A percentile compares a stretch with the other conserved stretches of the same genome.
Conservation (phyloP, 2,329 filamentous ascomycete genomes). For the Aspergillus japonicus region DNA sequence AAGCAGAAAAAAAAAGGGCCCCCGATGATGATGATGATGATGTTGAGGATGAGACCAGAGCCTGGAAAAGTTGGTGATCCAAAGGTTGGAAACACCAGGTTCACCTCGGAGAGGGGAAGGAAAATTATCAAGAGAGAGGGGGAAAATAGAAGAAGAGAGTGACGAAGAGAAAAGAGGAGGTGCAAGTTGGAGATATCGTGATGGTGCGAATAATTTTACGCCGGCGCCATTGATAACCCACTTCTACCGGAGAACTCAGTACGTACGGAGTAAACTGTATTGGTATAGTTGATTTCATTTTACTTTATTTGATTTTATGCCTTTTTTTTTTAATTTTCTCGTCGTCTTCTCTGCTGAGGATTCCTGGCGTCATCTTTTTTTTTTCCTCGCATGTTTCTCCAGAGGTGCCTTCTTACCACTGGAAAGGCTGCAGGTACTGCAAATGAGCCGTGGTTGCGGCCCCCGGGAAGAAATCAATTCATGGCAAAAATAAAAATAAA, state of each 20-base stretch:
- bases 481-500: not conserved
- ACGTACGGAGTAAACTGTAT: conserved; percentile 1
- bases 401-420: not conserved
- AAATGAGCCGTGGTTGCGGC: not conserved
- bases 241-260: not conserved
- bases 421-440: not conserved
- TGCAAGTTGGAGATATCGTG: conserved; percentile 19
- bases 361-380: not conserved
- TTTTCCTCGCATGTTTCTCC: not conserved
- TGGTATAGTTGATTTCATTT: not conserved
- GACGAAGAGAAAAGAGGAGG: conserved; percentile 10
- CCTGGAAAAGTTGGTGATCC: not conserved
- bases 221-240: conserved; percentile 19
- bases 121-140: conserved; percentile 2
- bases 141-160: conserved; percentile 11
- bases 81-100: not conserved
- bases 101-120: not conserved
- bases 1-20: conserved; percentile 6
- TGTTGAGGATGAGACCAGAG: not conserved
- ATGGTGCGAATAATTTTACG: conserved; percentile 22
- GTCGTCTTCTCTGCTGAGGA: not conserved
- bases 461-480: not conserved
- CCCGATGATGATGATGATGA: not conserved
- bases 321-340: not conserved
- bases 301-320: not conserved